These are phyloP conservation scores for Cercospora nicotianae DNA, from an alignment of 2,329 filamentous ascomycete genomes.

Conservation along the genomic window DNA sequence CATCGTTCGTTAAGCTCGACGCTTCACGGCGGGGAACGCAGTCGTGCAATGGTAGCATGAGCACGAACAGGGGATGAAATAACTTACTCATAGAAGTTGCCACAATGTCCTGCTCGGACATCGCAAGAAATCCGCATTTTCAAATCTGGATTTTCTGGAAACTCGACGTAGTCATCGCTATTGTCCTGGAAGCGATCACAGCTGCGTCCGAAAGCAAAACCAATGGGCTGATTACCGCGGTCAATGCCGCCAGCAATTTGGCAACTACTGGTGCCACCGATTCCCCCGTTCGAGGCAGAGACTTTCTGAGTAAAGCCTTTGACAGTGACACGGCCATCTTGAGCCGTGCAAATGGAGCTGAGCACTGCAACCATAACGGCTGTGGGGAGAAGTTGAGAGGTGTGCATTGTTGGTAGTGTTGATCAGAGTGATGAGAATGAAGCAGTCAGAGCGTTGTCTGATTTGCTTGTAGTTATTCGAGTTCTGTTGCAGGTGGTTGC, in stretches of 20 bases:
- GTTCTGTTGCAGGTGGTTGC: no score
- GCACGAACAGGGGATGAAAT: not conserved
- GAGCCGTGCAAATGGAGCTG: no score
- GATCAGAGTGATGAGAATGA: no score
- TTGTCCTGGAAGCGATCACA: not conserved
- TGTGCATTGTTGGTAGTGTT: no score
- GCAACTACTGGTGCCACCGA: not conserved
- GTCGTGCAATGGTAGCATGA: not conserved
- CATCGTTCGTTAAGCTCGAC: not conserved
- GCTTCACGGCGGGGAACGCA: no score
- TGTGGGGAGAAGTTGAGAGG: no score
- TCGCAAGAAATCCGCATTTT: not conserved
- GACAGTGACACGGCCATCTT: no score
- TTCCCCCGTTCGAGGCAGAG: not conserved
- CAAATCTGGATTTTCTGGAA: not conserved
- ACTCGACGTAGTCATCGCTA: not conserved
- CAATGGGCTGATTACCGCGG: not conserved
- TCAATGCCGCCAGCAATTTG: not conserved
- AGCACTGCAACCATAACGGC: no score
- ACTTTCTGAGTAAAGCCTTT: not conserved
- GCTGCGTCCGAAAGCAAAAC: not conserved
- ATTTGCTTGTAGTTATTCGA: no score
- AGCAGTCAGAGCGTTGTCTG: no score
- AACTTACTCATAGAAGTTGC: not conserved
- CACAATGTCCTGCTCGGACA: not conserved